Conservation (phyloP, 352 stramenopile genomes). For the Phytophthora pluvialis region DNA sequence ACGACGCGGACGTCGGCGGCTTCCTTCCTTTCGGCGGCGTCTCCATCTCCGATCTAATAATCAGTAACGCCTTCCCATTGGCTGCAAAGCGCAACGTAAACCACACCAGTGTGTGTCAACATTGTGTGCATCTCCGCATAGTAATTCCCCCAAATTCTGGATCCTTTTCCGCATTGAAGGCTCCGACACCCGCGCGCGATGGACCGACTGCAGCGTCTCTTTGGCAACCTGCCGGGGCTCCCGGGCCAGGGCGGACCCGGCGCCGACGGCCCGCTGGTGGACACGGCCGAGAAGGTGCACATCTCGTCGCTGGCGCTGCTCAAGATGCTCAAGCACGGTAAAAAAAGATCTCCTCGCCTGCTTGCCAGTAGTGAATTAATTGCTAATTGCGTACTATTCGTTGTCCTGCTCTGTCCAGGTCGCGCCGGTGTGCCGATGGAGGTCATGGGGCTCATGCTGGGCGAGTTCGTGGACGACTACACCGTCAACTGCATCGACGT, state of each 20-base stretch:
- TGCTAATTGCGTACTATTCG: conserved; percentile 15
- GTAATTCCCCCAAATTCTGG: conserved; percentile 26
- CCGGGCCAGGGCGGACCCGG: conserved; percentile 70
- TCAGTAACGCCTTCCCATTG: neutral
- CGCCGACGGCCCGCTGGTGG: conserved; percentile 93
- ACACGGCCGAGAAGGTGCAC: conserved; percentile 99
- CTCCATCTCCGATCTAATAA: conserved; percentile 53
- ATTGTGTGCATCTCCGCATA: neutral
- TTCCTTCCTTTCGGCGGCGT: conserved; percentile 66
- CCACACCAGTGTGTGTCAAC: conserved; percentile 13
- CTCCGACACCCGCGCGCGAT: conserved; percentile 38
- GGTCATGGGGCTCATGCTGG: conserved; percentile 99
- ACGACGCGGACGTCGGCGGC: conserved; percentile 27
- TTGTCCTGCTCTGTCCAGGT: conserved; percentile 31
- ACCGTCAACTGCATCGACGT: conserved; percentile 99
- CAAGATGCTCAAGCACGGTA: conserved; percentile 99
- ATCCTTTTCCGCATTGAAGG: conserved; percentile 36
- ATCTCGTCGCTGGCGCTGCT: conserved; percentile 98
- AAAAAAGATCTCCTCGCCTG: conserved; percentile 18
- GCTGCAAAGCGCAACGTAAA: conserved; percentile 13
- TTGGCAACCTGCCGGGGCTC: conserved; percentile 84
- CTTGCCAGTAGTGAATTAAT: conserved; percentile 2
- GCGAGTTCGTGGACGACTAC: conserved; percentile 99
- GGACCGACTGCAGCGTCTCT: conserved; percentile 87
- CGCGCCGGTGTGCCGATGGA: conserved; percentile 99